A percentile compares a stretch with the other conserved stretches of the same genome.
Evolutionary conservation across 768 basidiomycete species (phyloP).

Genomic region (Podaxis sp.): DNA sequence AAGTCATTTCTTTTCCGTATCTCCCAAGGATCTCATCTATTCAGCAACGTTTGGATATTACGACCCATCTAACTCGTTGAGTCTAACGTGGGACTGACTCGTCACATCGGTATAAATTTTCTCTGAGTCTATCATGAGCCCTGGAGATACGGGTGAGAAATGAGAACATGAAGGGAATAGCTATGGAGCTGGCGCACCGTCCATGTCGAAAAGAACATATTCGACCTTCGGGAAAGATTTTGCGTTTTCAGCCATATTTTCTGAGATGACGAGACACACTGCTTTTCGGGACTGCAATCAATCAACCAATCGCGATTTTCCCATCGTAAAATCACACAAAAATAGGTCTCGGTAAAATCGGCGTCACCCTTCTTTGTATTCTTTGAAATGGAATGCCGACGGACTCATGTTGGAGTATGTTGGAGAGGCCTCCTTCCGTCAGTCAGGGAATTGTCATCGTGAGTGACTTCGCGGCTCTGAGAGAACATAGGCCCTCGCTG

Average conservation of each 20-base stretch:
- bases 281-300: neutral
- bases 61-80: conserved; percentile 5
- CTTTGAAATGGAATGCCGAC: neutral
- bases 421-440: neutral
- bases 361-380: neutral
- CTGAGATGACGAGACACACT: neutral
- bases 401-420: neutral
- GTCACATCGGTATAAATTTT: conserved; percentile 76
- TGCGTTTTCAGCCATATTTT: conserved; percentile 16
- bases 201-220: conserved; percentile 76
- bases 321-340: conserved; percentile 1
- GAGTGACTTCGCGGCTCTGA: neutral
- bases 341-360: conserved; percentile 3
- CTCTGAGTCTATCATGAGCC: conserved; percentile 78
- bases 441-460: neutral
- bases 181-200: conserved; percentile 41
- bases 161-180: conserved; percentile 1
- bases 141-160: conserved; percentile 30
- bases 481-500: neutral
- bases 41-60: neutral
- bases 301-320: conserved; percentile 2
- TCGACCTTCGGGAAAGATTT: conserved; percentile 34
- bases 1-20: conserved; percentile 78
- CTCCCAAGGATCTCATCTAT: conserved; percentile 70
- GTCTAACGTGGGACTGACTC: conserved; percentile 45